phyloP scores from a whole-genome alignment of 2,329 filamentous ascomycete genomes.

The Pleurostoma richardsiae region DNA sequence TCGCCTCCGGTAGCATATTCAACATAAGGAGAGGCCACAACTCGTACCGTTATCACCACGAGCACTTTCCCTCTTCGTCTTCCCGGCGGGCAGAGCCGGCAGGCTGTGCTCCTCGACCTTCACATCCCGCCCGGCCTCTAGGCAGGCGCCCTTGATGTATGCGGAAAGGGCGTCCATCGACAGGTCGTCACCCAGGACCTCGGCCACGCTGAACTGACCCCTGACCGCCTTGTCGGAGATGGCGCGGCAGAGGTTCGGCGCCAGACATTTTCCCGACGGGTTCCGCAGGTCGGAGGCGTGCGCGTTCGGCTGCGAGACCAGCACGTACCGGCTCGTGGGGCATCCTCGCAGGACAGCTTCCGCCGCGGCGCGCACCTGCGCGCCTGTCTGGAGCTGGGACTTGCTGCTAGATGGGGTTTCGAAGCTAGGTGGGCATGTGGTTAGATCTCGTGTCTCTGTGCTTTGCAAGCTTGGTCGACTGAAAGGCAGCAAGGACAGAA shows the following conservation, averaged over 20 bases:
- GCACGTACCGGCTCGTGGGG: conserved; percentile 69
- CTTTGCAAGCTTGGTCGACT: not conserved
- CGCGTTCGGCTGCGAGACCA: conserved; percentile 73
- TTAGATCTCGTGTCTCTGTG: not conserved
- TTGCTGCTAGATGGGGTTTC: too few relatives aligned
- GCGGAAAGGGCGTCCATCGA: conserved; percentile 33
- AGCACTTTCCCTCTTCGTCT: conserved; percentile 37
- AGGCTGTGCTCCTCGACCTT: conserved; percentile 35
- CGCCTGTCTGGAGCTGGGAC: conserved; percentile 43
- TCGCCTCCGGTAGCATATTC: conserved; percentile 14
- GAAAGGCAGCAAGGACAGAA: not conserved
- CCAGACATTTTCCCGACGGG: conserved; percentile 37
- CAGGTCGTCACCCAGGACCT: conserved; percentile 49
- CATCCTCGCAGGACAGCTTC: conserved; percentile 58
- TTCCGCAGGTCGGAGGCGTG: conserved; percentile 63
- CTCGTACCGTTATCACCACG: conserved; percentile 43
- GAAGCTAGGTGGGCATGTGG: not conserved
- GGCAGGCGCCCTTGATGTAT: conserved; percentile 43
- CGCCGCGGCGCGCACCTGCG: conserved; percentile 34
- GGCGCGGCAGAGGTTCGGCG: conserved; percentile 45
- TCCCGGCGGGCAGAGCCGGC: conserved; percentile 27
- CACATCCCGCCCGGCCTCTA: conserved; percentile 27
- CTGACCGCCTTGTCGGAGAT: conserved; percentile 26
- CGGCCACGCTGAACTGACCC: conserved; percentile 44
- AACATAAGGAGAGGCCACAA: not conserved